These are phyloP conservation scores for Camelina laxa DNA, from an alignment of 345 rosid species.

Conservation along the genomic window DNA sequence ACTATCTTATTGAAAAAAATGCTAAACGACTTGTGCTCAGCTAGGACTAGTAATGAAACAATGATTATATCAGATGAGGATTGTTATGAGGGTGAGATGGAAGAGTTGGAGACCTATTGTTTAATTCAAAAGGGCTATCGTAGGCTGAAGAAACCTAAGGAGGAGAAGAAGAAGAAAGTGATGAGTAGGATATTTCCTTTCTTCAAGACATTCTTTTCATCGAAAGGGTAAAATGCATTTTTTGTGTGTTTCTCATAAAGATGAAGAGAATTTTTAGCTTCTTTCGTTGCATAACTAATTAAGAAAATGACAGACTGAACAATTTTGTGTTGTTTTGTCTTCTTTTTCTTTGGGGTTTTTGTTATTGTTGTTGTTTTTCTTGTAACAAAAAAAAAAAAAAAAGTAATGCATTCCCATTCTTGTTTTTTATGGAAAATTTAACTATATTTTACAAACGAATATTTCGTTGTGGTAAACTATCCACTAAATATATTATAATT, in stretches of 20 bases:
- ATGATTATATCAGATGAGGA: background rate
- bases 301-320: background rate
- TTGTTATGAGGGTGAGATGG: background rate
- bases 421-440: background rate
- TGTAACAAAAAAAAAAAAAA: background rate
- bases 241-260: background rate
- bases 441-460: background rate
- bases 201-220: background rate
- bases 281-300: background rate
- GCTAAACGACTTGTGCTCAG: constrained; percentile 29
- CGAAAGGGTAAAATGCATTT: background rate
- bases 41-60: background rate
- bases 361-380: background rate
- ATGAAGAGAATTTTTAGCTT: background rate
- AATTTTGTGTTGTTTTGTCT: background rate
- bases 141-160: background rate
- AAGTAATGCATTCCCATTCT: background rate
- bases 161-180: constrained; percentile 21
- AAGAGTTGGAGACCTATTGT: background rate
- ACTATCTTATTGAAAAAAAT: constrained; percentile 35
- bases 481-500: no score
- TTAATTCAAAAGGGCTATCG: background rate
- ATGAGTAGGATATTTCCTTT: background rate
- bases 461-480: background rate
- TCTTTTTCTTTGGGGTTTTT: background rate